These are phyloP conservation scores for Gloeostereum incarnatum DNA, from an alignment of 768 basidiomycete species.

Conservation along the genomic window DNA sequence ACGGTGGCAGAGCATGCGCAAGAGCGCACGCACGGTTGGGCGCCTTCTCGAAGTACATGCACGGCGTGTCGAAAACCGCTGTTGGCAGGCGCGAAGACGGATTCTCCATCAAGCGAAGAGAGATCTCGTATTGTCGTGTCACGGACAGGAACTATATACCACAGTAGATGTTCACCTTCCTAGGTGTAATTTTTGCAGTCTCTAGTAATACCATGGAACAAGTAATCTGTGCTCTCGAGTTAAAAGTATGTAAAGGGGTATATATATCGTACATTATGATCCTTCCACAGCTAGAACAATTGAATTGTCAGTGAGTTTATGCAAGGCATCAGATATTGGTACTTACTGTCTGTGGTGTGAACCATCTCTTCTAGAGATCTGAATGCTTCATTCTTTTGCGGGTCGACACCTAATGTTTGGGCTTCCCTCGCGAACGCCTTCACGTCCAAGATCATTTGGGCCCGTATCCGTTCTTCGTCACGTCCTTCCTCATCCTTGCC, in stretches of 20 bases:
- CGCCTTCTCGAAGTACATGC: slow-evolving; percentile 39
- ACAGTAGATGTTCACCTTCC: slow-evolving; percentile 15
- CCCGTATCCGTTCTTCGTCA: slow-evolving; percentile 84
- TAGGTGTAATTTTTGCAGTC: not conserved
- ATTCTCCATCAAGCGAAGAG: slow-evolving; percentile 5
- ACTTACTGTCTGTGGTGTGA: slow-evolving; percentile 29
- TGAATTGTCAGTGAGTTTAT: not conserved
- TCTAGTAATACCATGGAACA: not conserved
- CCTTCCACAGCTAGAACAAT: slow-evolving; percentile 1
- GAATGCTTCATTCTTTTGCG: slow-evolving; percentile 43
- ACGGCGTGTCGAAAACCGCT: slow-evolving; percentile 42
- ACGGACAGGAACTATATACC: slow-evolving; percentile 54
- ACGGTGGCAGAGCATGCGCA: slow-evolving; percentile 50
- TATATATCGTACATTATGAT: not conserved
- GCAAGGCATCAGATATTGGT: slow-evolving; percentile 6
- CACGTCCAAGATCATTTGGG: slow-evolving; percentile 81
- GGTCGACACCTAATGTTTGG: slow-evolving; percentile 54
- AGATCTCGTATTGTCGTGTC: slow-evolving; percentile 30
- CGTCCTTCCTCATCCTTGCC: slow-evolving; percentile 58
- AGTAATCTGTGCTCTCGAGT: not conserved
- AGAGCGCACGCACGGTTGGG: slow-evolving; percentile 58
- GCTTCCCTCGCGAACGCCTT: slow-evolving; percentile 79
- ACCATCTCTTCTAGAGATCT: slow-evolving; percentile 52
- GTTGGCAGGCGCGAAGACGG: slow-evolving; percentile 9
- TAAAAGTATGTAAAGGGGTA: not conserved